Conservation (phyloP, 225 moss, liverwort and hornwort species). For the Pseudisothecium myosuroides region DNA sequence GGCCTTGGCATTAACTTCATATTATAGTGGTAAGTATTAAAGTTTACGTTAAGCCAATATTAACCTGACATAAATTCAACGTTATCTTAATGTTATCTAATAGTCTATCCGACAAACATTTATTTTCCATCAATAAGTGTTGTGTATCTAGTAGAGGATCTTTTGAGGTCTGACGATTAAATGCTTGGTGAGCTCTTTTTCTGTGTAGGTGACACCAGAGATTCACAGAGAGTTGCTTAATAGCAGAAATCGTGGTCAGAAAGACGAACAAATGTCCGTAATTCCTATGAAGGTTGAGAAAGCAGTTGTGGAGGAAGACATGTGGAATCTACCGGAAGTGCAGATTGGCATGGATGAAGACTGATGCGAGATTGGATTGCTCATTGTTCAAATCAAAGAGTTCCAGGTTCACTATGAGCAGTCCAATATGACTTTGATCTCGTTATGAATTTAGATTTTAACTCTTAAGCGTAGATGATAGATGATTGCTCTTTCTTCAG, state of each 20-base stretch:
- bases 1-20: neutral
- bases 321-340: slow-evolving; percentile 85
- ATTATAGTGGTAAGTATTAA: neutral
- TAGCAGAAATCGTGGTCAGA: slow-evolving; percentile 72
- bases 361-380: neutral
- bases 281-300: slow-evolving; percentile 47
- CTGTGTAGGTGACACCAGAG: slow-evolving; percentile 74
- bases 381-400: neutral
- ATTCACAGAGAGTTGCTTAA: slow-evolving; percentile 84
- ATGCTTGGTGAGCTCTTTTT: neutral
- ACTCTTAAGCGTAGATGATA: neutral
- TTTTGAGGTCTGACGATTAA: neutral
- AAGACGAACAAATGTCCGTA: slow-evolving; percentile 18
- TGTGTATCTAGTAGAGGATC: neutral
- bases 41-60: neutral
- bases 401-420: neutral
- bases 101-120: neutral
- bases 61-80: neutral
- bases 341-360: slow-evolving; percentile 93
- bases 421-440: neutral
- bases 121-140: neutral
- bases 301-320: slow-evolving; percentile 58
- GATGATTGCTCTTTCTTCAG: neutral
- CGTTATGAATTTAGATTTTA: neutral
- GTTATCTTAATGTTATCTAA: no score